These are phyloP conservation scores for Colletotrichum sp. DNA, from an alignment of 2,329 filamentous ascomycete genomes.

Conservation along the genomic window DNA sequence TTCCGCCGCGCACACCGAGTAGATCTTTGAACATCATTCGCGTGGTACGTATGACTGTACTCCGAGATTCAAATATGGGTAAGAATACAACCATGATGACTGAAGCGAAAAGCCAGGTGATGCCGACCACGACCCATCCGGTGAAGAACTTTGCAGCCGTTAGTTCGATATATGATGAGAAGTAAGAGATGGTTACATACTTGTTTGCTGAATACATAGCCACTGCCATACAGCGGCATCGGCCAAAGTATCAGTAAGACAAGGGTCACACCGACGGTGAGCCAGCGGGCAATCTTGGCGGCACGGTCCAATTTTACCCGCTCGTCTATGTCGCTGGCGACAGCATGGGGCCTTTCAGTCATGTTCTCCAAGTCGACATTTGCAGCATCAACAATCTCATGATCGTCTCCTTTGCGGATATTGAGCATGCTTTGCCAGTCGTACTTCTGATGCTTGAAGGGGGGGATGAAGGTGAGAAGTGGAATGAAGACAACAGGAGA, in stretches of 20 bases:
- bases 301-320: constrained; percentile 50
- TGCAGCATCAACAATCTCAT: constrained; percentile 66
- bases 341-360: constrained; percentile 40
- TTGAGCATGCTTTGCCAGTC: constrained; percentile 79
- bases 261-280: constrained; percentile 66
- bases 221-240: constrained; percentile 31
- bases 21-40: constrained; percentile 18
- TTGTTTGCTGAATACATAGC: constrained; percentile 30
- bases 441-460: constrained; percentile 62
- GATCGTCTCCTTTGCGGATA: constrained; percentile 76
- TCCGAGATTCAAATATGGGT: constrained; percentile 19
- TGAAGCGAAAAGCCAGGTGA: constrained; percentile 69
- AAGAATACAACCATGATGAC: constrained; percentile 20
- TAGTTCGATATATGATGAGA: neutral
- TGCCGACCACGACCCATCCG: constrained; percentile 73
- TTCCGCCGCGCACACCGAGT: neutral
- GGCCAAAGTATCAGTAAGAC: constrained; percentile 38
- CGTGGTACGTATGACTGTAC: constrained; percentile 10
- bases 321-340: constrained; percentile 32
- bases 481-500: constrained; percentile 74
- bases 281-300: constrained; percentile 45
- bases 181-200: neutral
- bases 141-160: constrained; percentile 64
- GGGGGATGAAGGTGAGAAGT: constrained; percentile 62
- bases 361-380: constrained; percentile 69